Evolutionary conservation across 1,139 yeast genomes (phyloP).

Genomic region (Geotrichum fermentans): DNA sequence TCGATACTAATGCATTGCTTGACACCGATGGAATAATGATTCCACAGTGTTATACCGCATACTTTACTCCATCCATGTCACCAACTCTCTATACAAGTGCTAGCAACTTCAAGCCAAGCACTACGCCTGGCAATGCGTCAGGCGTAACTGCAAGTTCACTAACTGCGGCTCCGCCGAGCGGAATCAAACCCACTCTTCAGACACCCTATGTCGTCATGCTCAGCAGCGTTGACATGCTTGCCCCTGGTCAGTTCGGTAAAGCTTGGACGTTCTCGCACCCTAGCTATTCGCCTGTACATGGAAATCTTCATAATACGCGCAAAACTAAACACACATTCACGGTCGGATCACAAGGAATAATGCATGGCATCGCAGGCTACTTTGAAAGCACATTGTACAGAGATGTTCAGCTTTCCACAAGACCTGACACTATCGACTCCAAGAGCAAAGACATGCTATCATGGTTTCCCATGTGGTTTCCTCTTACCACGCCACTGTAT

Average conservation of each 20-base stretch:
- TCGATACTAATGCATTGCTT: conserved; percentile 30
- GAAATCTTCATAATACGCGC: conserved; percentile 33
- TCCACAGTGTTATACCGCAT: conserved; percentile 56
- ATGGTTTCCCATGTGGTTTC: conserved; percentile 76
- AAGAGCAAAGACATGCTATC: conserved; percentile 55
- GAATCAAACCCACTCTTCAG: conserved; percentile 33
- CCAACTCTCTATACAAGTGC: conserved; percentile 42
- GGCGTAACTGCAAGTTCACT: background rate
- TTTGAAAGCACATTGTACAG: conserved; percentile 65
- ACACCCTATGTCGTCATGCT: conserved; percentile 60
- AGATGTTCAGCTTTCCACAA: conserved; percentile 52
- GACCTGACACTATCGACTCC: conserved; percentile 43
- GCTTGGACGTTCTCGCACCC: conserved; percentile 19
- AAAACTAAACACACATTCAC: conserved; percentile 38
- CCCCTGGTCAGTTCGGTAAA: conserved; percentile 15
- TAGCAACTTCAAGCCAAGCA: conserved; percentile 13
- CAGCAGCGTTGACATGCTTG: conserved; percentile 44
- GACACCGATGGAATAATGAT: conserved; percentile 47
- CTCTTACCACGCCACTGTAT: conserved; percentile 49
- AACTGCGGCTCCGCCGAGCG: conserved; percentile 17
- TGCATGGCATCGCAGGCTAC: conserved; percentile 74
- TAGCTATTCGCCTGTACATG: conserved; percentile 1
- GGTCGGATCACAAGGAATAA: conserved; percentile 44
- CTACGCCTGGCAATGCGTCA: conserved; percentile 14
- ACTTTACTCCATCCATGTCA: conserved; percentile 60